Base-by-base conservation (phyloP, 176 grass and related monocot species). In the Oryza officinalis region DNA sequence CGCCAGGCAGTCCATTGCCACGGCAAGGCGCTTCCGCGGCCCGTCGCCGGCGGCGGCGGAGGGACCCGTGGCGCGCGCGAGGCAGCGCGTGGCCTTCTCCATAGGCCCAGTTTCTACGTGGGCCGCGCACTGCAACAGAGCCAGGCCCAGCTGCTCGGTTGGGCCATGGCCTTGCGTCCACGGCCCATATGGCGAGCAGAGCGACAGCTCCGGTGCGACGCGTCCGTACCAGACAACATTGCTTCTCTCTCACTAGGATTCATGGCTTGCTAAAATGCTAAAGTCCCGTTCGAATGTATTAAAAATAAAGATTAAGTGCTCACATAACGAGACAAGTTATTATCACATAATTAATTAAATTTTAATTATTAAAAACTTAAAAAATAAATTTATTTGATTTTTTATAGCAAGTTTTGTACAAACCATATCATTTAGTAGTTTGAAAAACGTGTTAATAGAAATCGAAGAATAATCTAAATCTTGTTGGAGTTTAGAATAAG, bases 11-110 rank as follows among this genome's bases (percentile, higher is more conserved):
- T 77, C 80, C 13, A 86, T 59, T 54, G 60, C 27, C 52, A 27
- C 28, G 32, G 87, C 76, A 7, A 92, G 72, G 2, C 90, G 80
- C 44, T 41, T 80, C 28, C 63, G 65, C 6, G 84, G 74, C 75
- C 20, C 32, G 32, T 6, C 32, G 32, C 32, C 32, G 32, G 4
- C 32, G 32, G 32, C 32, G 32, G 32, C 32, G 32, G 32, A 4
- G 32, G 6, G 84, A 69, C 75, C 20, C 2, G 63, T 81, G 87
- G 78, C 78, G 49, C 69, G 70, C 72, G 73, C 83, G 23, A 92
- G 90, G 70, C 35, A 47, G 0, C 23, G 32, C 14, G 20, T n/a
- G 20, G 90, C 86, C 13, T 50, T 47, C 52, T 76, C 90, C 3
- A 75, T 32, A 13, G 47, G 33, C 26, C 87, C 80, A 11, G 52